Evolutionary conservation across 2,329 filamentous ascomycete species (phyloP), one percentile per base, ranked within the genome.

Genomic region (Eutypella sp.): DNA sequence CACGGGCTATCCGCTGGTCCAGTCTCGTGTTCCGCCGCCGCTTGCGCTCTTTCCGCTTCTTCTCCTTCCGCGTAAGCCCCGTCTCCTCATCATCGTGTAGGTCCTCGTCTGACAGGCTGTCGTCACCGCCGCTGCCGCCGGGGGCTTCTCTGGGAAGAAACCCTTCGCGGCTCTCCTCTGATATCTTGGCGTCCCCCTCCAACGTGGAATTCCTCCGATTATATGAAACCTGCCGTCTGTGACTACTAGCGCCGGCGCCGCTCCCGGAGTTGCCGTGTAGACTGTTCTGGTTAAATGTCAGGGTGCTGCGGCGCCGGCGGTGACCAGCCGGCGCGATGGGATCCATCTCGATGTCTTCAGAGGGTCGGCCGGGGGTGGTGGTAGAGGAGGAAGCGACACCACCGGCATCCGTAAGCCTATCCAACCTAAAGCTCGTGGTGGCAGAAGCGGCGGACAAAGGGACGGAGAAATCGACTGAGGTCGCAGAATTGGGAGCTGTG

Each of bases 11-110:
- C 51, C 86, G 76, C 62, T 87, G 82, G 63, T 89, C 85, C 47
- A 90, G 66, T 52, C 78, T 71, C 11, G 81, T 84, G 59, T 87
- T 85, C 60, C 81, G 76, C 65, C 77, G 75, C 67, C 81, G 81
- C 67, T 81, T 80, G 57, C 76, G 76, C 60, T 81, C 79, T 57
- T 84, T 82, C 61, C 84, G 81, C 54, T 79, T 76, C 63, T 81
- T 80, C 58, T 92, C 87, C 58, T 82, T 79, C 49, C 78, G 76
- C 31, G 89, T 95, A 55, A 96, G 72, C 1, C 90, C 91, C 2
- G 87, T 88, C 74, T 96, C 91, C 69, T 95, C 91, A 61, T 96
- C 91, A 57, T 92, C 87, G 49, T 87, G 81, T 23, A 87, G 65
- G 40, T 86, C 87, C 52, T 89, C 84, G 54, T 89, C 85, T 23